phyloP scores from a whole-genome alignment of 2,329 filamentous ascomycete genomes.

The Hymenoscyphus salicellus region DNA sequence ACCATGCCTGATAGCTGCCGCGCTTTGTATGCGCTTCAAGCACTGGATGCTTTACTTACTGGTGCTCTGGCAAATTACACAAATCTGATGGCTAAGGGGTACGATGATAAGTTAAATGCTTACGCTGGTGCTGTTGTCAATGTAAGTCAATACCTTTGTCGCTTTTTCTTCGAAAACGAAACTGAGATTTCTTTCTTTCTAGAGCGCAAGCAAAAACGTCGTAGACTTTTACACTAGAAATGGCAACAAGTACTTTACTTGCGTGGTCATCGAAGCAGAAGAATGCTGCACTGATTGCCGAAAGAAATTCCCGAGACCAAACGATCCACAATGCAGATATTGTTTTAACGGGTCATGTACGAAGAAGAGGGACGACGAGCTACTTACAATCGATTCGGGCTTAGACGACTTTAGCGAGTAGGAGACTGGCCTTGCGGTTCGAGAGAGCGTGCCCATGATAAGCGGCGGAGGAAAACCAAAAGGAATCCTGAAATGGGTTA shows the following conservation, averaged over 20 bases:
- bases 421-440: background rate
- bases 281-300: background rate
- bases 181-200: background rate
- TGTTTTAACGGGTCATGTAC: background rate
- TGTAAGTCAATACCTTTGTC: background rate
- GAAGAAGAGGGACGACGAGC: background rate
- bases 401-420: background rate
- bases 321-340: background rate
- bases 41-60: background rate
- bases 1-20: background rate
- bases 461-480: background rate
- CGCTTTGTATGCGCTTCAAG: background rate
- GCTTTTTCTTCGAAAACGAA: background rate
- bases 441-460: background rate
- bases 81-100: background rate
- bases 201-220: background rate
- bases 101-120: conserved; percentile 1
- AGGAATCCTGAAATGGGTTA: background rate
- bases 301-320: background rate
- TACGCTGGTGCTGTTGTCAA: background rate
- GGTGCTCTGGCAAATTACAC: background rate
- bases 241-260: conserved; percentile 1
- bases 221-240: conserved; percentile 4
- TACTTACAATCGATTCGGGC: background rate
- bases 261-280: background rate